A percentile compares a stretch with the other conserved stretches of the same genome.
phyloP scores from a whole-genome alignment of 257 asterid genomes.

The Solanum rostratum region DNA sequence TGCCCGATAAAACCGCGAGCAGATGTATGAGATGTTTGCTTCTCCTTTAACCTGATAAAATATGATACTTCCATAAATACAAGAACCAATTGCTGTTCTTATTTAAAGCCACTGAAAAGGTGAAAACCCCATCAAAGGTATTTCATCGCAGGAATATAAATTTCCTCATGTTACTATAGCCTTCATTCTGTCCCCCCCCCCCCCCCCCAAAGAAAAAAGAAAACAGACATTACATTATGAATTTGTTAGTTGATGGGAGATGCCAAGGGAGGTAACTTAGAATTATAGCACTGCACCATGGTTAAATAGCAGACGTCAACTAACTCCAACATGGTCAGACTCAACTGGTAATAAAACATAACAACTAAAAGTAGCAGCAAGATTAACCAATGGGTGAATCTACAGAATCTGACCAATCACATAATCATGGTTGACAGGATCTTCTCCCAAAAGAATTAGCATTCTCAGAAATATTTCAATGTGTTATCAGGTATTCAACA shows the following conservation, averaged over 20 bases:
- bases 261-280: background rate
- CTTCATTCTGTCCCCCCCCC: background rate
- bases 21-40: conserved; percentile 90
- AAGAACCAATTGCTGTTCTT: background rate
- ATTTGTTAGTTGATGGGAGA: background rate
- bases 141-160: background rate
- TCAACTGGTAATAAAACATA: background rate
- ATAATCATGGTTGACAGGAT: background rate
- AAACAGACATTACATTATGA: background rate
- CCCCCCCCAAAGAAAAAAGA: background rate
- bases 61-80: background rate
- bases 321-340: background rate
- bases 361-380: background rate
- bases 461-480: background rate
- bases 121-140: background rate
- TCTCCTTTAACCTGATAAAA: conserved; percentile 63
- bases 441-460: background rate
- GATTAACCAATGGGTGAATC: background rate
- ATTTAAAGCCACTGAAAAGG: background rate
- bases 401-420: background rate
- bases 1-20: conserved; percentile 95
- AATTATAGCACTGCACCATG: background rate
- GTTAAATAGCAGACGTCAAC: background rate
- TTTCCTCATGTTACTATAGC: background rate
- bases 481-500: background rate